Conservation (phyloP, 306 rosid genomes). For the apple (Malus domestica) region DNA sequence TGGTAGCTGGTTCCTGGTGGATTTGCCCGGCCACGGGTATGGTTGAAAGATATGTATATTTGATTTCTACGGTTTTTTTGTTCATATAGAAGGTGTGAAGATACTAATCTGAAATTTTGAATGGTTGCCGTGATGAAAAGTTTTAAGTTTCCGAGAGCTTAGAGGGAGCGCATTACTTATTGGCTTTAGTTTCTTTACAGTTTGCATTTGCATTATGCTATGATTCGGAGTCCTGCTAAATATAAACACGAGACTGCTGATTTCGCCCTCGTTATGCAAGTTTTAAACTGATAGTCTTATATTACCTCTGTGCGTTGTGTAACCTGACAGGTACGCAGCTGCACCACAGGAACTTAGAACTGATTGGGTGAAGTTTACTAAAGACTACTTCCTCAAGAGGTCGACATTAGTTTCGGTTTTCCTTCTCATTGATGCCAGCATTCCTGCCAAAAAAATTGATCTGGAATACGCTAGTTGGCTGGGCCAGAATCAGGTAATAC, state of each 20-base stretch:
- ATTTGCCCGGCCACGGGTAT: slow-evolving; percentile 99
- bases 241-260: not conserved
- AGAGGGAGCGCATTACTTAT: not conserved
- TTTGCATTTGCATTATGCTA: not conserved
- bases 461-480: slow-evolving; percentile 96
- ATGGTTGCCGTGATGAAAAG: not conserved
- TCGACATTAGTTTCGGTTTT: slow-evolving; percentile 83
- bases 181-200: not conserved
- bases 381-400: slow-evolving; percentile 81
- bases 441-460: slow-evolving; percentile 81
- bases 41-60: slow-evolving; percentile 14
- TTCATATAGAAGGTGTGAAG: not conserved
- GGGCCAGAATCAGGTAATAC: slow-evolving; percentile 83
- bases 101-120: not conserved
- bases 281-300: not conserved
- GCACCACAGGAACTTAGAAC: slow-evolving; percentile 84
- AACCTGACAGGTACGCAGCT: slow-evolving; percentile 66
- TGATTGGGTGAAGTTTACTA: slow-evolving; percentile 87
- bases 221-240: not conserved
- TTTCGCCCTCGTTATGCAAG: not conserved
- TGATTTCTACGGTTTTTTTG: not conserved
- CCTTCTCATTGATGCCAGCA: slow-evolving; percentile 97
- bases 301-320: not conserved
- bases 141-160: not conserved
- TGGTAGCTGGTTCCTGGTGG: slow-evolving; percentile 88